These are phyloP conservation scores for Chlorella sp. DNA, from an alignment of 139 green algal genomes.

Conservation along the genomic window DNA sequence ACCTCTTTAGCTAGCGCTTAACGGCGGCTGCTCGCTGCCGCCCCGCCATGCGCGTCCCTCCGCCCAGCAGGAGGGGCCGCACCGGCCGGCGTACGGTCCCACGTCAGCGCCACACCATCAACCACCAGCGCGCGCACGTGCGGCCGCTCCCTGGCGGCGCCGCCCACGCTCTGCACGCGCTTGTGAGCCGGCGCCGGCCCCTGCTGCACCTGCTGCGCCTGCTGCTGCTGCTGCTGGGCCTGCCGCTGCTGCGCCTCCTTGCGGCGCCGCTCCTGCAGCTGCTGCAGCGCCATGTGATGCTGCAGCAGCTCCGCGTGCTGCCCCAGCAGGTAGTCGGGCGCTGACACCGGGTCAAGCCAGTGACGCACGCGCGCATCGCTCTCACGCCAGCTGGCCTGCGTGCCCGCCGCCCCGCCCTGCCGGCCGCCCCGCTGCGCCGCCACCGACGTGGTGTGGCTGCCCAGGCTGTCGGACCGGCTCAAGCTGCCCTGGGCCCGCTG, in stretches of 20 bases:
- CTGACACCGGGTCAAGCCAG: not conserved
- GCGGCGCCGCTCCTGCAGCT: not conserved
- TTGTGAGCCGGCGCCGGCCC: too few relatives aligned
- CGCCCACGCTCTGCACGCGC: not conserved
- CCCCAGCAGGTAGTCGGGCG: not conserved
- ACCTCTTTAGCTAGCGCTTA: too few relatives aligned
- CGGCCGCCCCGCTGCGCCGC: not conserved
- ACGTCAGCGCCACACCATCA: not conserved
- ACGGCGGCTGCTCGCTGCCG: too few relatives aligned
- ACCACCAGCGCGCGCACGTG: not conserved
- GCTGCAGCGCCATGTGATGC: not conserved
- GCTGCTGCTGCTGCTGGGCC: not conserved
- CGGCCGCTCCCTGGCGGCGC: too few relatives aligned
- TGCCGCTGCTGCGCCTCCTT: not conserved
- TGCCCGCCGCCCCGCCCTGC: not conserved
- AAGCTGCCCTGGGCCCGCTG: not conserved
- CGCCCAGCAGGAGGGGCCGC: too few relatives aligned
- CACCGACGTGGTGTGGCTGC: not conserved
- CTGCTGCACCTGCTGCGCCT: not conserved
- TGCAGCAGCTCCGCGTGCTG: not conserved
- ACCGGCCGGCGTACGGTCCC: not conserved
- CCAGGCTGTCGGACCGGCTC: not conserved
- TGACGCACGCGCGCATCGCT: not conserved
- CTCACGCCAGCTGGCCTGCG: not conserved
- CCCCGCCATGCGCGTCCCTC: too few relatives aligned